Base-by-base conservation (phyloP, 208 protist genomes). In the Wallacemonas sp. region DNA sequence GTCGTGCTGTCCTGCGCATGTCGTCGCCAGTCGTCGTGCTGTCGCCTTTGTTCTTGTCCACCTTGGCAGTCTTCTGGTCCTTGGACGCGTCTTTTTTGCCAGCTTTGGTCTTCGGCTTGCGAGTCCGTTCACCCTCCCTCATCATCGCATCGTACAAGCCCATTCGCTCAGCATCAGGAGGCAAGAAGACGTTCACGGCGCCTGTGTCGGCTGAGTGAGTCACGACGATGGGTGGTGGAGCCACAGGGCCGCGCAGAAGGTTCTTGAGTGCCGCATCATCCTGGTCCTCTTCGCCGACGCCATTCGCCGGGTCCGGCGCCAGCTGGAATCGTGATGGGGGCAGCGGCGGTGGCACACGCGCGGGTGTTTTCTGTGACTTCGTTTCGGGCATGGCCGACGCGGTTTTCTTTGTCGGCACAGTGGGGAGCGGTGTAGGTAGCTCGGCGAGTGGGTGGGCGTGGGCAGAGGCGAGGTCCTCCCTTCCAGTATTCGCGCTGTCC, bases 171-270 rank as follows among this genome's bases (percentile, higher is more conserved):
- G 55, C 55, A 46, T 48, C 55, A 3, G 39, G 34, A n/a, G 55
- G 55, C 29, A 62, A 37, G 55, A 62, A 62, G 39, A 62, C 36
- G 38, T 44, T 48, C 26, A 48, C 3, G 37, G 34, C 39, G 29
- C 55, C 55, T 10, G 55, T 62, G 26, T 62, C 55, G 19, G 55
- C 55, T 13, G 38, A 48, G 0, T 34, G 33, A 6, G 34, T 62
- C 17, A 29, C 36, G 22, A 62, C 55, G n/a, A 62, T 48, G 15
- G 50, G 50, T 3, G 50, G 30, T n/a, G 55, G 39, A 0, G 39
- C 55, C 22, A 46, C 1, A 10, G 34, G 55, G 8, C 39, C 55
- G 17, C 34, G 33, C 37, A 48, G 37, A 4, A 62, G 36, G 34
- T 62, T 44, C 55, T 44, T 62, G 24, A 48, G 8, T 10, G 22